Evolutionary conservation across 768 basidiomycete species (phyloP).

Genomic region (Xanthoconium stramineum): DNA sequence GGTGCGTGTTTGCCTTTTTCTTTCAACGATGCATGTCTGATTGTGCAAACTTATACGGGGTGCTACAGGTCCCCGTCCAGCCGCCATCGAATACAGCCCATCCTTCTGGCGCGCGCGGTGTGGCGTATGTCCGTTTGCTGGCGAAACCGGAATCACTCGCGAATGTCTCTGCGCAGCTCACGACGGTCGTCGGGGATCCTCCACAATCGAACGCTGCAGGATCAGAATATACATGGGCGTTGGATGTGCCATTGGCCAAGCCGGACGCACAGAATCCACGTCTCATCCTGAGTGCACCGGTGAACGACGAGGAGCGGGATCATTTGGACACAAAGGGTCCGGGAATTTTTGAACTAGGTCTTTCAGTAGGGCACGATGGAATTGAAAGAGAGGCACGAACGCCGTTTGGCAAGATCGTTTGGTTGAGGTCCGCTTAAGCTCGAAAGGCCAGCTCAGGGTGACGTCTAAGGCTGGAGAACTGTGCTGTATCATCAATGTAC

Average conservation of each 20-base stretch:
- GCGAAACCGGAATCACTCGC: constrained; percentile 30
- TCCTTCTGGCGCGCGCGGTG: constrained; percentile 45
- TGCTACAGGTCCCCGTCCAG: constrained; percentile 45
- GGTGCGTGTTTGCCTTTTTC: constrained; percentile 34
- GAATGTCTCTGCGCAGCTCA: constrained; percentile 37
- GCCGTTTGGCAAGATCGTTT: constrained; percentile 51
- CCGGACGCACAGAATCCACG: constrained; percentile 14
- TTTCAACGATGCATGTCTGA: background rate
- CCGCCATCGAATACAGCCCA: constrained; percentile 49
- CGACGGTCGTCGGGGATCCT: constrained; percentile 44
- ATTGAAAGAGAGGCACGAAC: constrained; percentile 36
- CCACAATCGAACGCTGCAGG: constrained; percentile 28
- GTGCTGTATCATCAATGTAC: too few relatives aligned
- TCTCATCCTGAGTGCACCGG: constrained; percentile 38
- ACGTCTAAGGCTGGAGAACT: background rate
- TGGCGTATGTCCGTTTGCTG: constrained; percentile 50
- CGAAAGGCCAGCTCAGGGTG: background rate
- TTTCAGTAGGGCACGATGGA: constrained; percentile 36
- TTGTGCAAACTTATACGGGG: background rate
- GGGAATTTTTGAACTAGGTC: constrained; percentile 54
- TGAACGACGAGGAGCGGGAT: constrained; percentile 33
- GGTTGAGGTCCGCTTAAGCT: constrained; percentile 22
- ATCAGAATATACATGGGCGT: constrained; percentile 38
- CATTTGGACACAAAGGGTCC: constrained; percentile 30
- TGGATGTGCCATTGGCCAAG: constrained; percentile 34